Conservation (phyloP, 2,329 filamentous ascomycete species). For the Beauveria varroae region DNA sequence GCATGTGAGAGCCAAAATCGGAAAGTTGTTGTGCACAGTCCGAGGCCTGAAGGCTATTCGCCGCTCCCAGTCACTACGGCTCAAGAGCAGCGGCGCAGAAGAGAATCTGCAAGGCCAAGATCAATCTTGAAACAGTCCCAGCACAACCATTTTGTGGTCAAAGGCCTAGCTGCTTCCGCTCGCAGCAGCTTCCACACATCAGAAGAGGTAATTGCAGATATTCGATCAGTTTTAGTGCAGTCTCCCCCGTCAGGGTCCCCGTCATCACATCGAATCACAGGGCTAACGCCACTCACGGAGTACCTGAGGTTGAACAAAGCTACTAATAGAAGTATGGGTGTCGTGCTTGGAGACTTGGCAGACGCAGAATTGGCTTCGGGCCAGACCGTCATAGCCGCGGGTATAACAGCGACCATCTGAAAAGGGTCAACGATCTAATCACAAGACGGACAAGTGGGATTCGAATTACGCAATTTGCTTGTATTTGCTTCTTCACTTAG, state of each 20-base stretch:
- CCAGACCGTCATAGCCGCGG: neutral
- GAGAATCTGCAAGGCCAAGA: constrained; percentile 22
- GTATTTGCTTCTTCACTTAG: constrained; percentile 2
- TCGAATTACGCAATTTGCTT: neutral
- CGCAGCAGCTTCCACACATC: neutral
- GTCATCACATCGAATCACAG: neutral
- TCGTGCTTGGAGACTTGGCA: constrained; percentile 1
- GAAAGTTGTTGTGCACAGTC: constrained; percentile 27
- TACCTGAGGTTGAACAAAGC: neutral
- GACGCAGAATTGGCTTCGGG: neutral
- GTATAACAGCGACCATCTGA: neutral
- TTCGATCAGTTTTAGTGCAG: constrained; percentile 2
- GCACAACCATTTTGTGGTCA: neutral
- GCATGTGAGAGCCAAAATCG: constrained; percentile 12
- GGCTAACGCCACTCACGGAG: constrained; percentile 1
- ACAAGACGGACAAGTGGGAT: neutral
- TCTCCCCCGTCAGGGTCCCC: neutral
- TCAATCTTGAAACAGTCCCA: constrained; percentile 28
- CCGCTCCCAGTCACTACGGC: constrained; percentile 24
- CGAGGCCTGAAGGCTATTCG: constrained; percentile 16
- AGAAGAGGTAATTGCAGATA: neutral
- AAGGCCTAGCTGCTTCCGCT: neutral
- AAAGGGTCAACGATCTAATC: neutral
- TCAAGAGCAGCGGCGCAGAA: constrained; percentile 29
- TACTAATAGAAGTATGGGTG: neutral